Percentiles rank a stretch among this genome's conserved stretches.
Conservation (phyloP, 305 asterid species). For the Euphrasia arctica region DNA sequence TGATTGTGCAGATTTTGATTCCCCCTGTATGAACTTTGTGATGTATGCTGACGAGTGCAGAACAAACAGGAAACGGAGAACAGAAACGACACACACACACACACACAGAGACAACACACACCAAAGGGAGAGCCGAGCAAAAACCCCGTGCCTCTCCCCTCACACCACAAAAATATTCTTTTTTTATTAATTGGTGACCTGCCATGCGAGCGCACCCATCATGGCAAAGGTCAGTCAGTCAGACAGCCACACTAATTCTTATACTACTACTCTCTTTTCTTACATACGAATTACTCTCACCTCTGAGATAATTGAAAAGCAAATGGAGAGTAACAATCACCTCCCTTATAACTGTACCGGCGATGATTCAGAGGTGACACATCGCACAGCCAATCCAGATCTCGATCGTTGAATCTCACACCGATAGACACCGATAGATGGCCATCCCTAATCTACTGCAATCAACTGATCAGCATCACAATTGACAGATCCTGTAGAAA, state of each 20-base stretch:
- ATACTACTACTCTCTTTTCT: background rate
- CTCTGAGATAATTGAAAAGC: background rate
- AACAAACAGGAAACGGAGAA: too few relatives aligned
- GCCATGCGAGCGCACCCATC: conserved; percentile 70
- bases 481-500: background rate
- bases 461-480: background rate
- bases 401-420: background rate
- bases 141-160: conserved; percentile 27
- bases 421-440: background rate
- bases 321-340: background rate
- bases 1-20: too few relatives aligned
- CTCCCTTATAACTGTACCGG: background rate
- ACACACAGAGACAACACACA: conserved; percentile 13
- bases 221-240: conserved; percentile 55
- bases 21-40: too few relatives aligned
- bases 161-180: conserved; percentile 15
- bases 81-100: too few relatives aligned
- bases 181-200: conserved; percentile 44
- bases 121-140: conserved; percentile 36
- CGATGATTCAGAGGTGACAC: background rate
- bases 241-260: background rate
- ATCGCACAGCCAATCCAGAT: background rate
- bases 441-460: background rate
- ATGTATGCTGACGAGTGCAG: too few relatives aligned
- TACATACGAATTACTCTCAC: background rate